Evolutionary conservation across 108 stramenopile genomes (phyloP).

Genomic region (Pseudonitzschia delicatissima): DNA sequence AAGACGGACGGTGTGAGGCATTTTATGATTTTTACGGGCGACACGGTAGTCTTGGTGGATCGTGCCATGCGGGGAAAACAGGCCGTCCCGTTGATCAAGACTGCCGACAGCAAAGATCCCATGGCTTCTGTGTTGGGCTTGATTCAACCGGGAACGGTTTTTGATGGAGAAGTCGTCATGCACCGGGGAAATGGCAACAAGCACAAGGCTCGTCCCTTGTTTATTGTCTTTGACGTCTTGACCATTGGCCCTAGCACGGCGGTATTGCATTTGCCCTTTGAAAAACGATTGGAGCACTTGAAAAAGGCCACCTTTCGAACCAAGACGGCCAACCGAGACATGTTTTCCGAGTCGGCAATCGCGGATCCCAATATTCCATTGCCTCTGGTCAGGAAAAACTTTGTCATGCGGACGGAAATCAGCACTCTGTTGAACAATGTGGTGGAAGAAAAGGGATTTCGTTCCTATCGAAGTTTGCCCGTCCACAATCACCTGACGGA

Average conservation of each 20-base stretch:
- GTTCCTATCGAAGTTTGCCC: conserved; percentile 69
- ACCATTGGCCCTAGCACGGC: conserved; percentile 61
- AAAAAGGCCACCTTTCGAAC: conserved; percentile 67
- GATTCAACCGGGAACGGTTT: conserved; percentile 83
- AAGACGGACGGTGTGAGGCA: conserved; percentile 97
- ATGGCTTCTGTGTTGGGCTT: conserved; percentile 42
- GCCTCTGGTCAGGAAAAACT: conserved; percentile 87
- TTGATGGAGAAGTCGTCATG: conserved; percentile 97
- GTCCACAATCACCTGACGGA: conserved; percentile 91
- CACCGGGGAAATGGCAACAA: conserved; percentile 46
- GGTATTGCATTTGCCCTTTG: conserved; percentile 81
- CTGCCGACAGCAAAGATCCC: conserved; percentile 27
- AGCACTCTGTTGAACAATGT: conserved; percentile 65
- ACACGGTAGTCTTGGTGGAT: conserved; percentile 87
- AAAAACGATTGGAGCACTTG: conserved; percentile 69
- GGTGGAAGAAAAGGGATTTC: conserved; percentile 73
- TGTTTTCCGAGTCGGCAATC: conserved; percentile 61
- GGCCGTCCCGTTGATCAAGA: conserved; percentile 34
- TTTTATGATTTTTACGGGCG: conserved; percentile 87
- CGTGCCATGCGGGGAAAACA: conserved; percentile 85
- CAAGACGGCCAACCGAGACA: conserved; percentile 46
- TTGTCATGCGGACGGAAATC: conserved; percentile 73
- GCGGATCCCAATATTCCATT: conserved; percentile 54
- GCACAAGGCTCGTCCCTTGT: conserved; percentile 68
- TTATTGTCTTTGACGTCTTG: conserved; percentile 94